Evolutionary conservation across 129 eudicot genomes (phyloP), one percentile per base, ranked within the genome.

Genomic region (Flaveria robusta): DNA sequence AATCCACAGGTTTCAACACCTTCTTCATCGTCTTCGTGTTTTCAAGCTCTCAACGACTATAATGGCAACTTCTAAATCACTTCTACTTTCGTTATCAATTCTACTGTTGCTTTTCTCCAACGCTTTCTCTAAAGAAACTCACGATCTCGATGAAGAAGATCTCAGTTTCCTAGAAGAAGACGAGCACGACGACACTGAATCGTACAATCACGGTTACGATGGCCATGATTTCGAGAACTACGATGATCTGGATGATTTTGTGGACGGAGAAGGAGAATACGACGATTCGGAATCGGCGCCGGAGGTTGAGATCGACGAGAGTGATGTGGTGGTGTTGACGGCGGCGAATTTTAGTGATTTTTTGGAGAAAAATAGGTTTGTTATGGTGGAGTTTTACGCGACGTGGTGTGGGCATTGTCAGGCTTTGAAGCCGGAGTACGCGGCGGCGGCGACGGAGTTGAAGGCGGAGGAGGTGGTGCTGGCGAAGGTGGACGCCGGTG

Each of bases 381-480:
- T 82, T 71, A 84, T 92, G 98, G 98, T 90, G 84, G 88, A 88
- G 83, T 92, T 90, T 77, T 92, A 90, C 77, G 94, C 92, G 54
- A 91, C 98, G 23, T 92, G 96, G 94, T 90, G 98, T 74, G 96
- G 89, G 12, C 89, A 92, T 70, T 90, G 94, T 65, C 82, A 86
- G 80, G 87, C 90, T 1, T 60, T 92, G 78, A 89, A 88, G 54
- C 96, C 98, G 77, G 98, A 92, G 62, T 92, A 88, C 52, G 96
- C 92, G 31, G 90, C 94, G 15, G 98, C 96, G 9, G 98, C 98
- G 23, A 79, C 86, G 74, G 94, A 80, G 84, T 54, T 92, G 79
- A 92, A 92, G 84, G 81, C 60, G 82, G 85, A 77, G 2, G 78
- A 55, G 31, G 96, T 86, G 56, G 90, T 81, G 69, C 79, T 92